Base-by-base conservation (phyloP, 495 filamentous ascomycete genomes). In the Lasiosphaeris hirsuta region DNA sequence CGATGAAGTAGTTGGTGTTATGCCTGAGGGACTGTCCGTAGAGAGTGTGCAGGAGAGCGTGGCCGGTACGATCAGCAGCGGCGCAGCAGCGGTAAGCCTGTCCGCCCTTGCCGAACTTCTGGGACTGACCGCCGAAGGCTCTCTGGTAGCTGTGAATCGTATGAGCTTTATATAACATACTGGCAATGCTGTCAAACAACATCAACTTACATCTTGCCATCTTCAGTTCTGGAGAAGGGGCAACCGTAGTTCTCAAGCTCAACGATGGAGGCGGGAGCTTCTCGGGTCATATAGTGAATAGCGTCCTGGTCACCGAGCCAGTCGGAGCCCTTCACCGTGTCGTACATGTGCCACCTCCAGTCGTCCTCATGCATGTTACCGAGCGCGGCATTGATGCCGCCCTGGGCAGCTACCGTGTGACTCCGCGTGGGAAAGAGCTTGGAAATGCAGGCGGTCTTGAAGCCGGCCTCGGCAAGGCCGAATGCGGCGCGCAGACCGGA, bases 341-440 rank as follows among this genome's bases (percentile, higher is more conserved):
- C 93, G 81, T 97, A 97, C 93, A 97, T 97, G 79, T 97, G 93
- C 93, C 93, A 97, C 75, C 93, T 86, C 93, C 93, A 97, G 79
- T 97, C 93, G 73, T 97, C 93, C 75, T 81, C 79, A 77, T 84
- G 78, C 80, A 82, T 83, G 70, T 97, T 97, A 74, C 93, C 93
- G 63, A 97, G 84, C 44, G 93, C 93, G 62, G 93, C 93, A 76
- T 96, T 96, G 78, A 96, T 96, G 64, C 91, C 91, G 62, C 90
- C 90, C 70, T 93, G 90, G 34, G 93, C 93, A 46, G 93, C 93
- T 66, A 97, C 93, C 15, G 93, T 97, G 77, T 97, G 93, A 75
- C 84, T 88, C 81, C 93, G 81, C 36, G 93, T 97, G 56, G 93
- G 93, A 79, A 97, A 97, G 34, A 97, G 85, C 80, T 97, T 97